Percentiles rank a stretch among this genome's conserved stretches.
These are phyloP conservation scores for Aspergillus bridgeri DNA, from an alignment of 495 filamentous ascomycete species.

Conservation along the genomic window DNA sequence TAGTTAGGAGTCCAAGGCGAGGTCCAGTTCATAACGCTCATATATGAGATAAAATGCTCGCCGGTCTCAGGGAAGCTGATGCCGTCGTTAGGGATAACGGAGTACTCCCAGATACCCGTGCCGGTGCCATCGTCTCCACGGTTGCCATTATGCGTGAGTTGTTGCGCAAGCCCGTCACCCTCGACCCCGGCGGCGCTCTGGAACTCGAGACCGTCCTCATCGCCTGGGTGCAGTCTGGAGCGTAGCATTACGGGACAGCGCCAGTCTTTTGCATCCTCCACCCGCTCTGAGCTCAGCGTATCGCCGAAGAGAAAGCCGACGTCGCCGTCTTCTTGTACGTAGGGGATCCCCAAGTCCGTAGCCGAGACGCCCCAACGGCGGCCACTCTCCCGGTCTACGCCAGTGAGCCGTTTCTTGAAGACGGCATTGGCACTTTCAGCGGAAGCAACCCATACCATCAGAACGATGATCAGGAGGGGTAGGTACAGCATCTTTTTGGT, in stretches of 20 bases:
- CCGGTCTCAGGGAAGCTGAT: too few relatives aligned
- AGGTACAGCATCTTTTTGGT: too few relatives aligned
- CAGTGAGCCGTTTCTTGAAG: constrained; percentile 12
- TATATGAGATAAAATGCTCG: constrained; percentile 3
- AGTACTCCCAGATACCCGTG: not conserved
- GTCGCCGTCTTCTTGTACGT: constrained; percentile 1
- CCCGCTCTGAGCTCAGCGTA: not conserved
- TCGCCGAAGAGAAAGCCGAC: constrained; percentile 6
- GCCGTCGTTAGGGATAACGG: not conserved
- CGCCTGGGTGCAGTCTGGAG: not conserved
- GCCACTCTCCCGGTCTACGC: constrained; percentile 1
- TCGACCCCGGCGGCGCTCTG: constrained; percentile 1
- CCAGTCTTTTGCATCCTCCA: not conserved
- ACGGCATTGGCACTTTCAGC: not conserved
- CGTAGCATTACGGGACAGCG: constrained; percentile 4
- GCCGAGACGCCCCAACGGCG: constrained; percentile 3
- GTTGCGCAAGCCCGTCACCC: not conserved
- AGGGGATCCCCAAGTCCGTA: constrained; percentile 4
- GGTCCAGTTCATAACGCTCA: constrained; percentile 4
- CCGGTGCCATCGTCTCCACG: constrained; percentile 1
- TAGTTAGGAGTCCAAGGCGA: not conserved
- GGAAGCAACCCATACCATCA: not conserved
- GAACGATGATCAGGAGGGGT: not conserved
- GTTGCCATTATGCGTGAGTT: not conserved
- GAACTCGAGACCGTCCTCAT: constrained; percentile 1